Evolutionary conservation across 192 early-diverging fungal genomes (phyloP).

Genomic region (Backusella tuberculispora): DNA sequence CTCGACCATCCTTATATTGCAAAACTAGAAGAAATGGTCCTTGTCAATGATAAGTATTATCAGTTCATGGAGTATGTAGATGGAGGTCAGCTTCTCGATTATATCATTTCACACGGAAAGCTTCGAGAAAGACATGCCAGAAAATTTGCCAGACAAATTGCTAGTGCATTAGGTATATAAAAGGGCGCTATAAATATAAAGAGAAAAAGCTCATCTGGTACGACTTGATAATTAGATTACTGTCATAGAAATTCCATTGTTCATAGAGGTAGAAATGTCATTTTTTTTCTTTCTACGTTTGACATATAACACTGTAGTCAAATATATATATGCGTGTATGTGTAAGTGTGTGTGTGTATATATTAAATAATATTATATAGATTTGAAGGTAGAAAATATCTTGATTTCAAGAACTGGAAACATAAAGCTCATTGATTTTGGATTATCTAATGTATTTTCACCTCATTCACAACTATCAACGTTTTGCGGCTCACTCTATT

Average conservation of each 20-base stretch:
- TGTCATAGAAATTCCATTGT: conserved; percentile 63
- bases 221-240: conserved; percentile 43
- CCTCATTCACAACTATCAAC: conserved; percentile 54
- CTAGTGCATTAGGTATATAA: conserved; percentile 58
- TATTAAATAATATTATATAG: neutral
- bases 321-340: too few species aligned
- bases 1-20: conserved; percentile 86
- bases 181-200: neutral
- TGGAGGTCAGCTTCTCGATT: conserved; percentile 86
- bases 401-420: conserved; percentile 67
- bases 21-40: conserved; percentile 67
- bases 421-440: conserved; percentile 89
- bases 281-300: neutral
- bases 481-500: conserved; percentile 72
- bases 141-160: conserved; percentile 70
- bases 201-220: neutral
- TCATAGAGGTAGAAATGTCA: conserved; percentile 55
- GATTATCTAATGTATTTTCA: conserved; percentile 74
- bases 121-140: conserved; percentile 80
- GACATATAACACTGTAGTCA: neutral
- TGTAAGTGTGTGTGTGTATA: neutral
- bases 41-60: conserved; percentile 68
- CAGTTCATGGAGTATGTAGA: conserved; percentile 79
- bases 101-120: conserved; percentile 77
- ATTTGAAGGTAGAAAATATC: conserved; percentile 85